Percentiles rank a stretch among this genome's conserved stretches.
These are phyloP conservation scores for Akanthomyces dipterigenus DNA, from an alignment of 2,329 filamentous ascomycete genomes.

Conservation along the genomic window DNA sequence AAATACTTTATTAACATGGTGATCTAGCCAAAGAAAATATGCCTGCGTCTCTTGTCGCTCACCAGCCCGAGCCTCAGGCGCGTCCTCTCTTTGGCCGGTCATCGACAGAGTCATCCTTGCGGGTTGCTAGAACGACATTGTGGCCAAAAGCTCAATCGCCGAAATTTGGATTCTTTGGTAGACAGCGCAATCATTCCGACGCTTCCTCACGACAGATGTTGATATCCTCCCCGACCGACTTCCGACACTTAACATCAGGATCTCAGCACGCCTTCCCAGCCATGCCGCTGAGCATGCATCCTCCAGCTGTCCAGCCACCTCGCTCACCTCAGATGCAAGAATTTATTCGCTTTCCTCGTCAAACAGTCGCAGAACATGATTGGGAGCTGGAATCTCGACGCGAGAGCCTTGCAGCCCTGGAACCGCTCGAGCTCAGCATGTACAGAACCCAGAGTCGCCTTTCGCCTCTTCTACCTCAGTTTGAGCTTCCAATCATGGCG, in stretches of 20 bases:
- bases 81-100: slow-evolving; percentile 17
- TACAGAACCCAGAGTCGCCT: slow-evolving; percentile 35
- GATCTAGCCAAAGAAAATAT: slow-evolving; percentile 18
- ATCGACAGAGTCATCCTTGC: neutral
- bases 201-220: slow-evolving; percentile 43
- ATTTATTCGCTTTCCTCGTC: neutral
- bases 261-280: slow-evolving; percentile 12
- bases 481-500: slow-evolving; percentile 34
- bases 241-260: slow-evolving; percentile 49
- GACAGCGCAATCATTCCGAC: slow-evolving; percentile 34
- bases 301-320: slow-evolving; percentile 29
- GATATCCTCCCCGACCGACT: slow-evolving; percentile 54
- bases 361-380: neutral
- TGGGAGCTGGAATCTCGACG: slow-evolving; percentile 15
- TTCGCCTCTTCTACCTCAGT: slow-evolving; percentile 50
- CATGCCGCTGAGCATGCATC: neutral
- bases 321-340: slow-evolving; percentile 11
- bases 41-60: slow-evolving; percentile 20
- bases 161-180: neutral
- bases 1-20: neutral
- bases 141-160: neutral
- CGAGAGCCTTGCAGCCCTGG: neutral
- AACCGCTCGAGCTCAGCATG: slow-evolving; percentile 51
- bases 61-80: slow-evolving; percentile 23
- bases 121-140: neutral